Base-by-base conservation (phyloP, 768 basidiomycete species). In the Xerocomellus intermedius region DNA sequence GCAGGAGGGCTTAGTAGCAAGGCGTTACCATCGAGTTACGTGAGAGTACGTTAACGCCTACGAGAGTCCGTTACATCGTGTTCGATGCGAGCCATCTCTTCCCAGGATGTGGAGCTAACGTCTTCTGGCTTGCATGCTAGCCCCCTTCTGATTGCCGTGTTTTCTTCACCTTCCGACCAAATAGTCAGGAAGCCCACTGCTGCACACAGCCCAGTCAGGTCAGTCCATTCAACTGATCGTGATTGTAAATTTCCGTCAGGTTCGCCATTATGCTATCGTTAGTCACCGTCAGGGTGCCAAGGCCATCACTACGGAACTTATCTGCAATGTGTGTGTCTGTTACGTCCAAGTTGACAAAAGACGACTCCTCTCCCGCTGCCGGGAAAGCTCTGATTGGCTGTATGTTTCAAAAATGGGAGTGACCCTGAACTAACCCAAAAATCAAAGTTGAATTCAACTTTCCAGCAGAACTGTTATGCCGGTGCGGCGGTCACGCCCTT, bases 181-280 rank as follows among this genome's bases (percentile, higher is more conserved):
- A 32, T 47, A 48, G 24, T 26, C 37, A 48, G 35, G 26, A 50
- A 19, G 37, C 35, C 35, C 16, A 26, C 33, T 14, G 30, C 30
- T 30, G 43, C 41, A 35, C 21, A 37, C 48, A 35, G n/a, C 19
- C 32, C 13, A 17, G 35, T 24, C 26, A 52, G 42, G 51, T 56
- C 35, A 32, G 36, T 42, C 36, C 49, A 71, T 72, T 54, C 52
- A 67, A 33, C 61, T 37, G 21, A 70, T 45, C 69, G 65, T 48
- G 58, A 50, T 45, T 87, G 85, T 42, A 28, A 38, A 41, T 33
- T 49, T 13, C 42, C 9, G 38, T 26, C 37, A 39, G 21, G 35
- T 0, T 49, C 16, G 33, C 41, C 37, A 8, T 58, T 22, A 38
- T n/a, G 32, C 28, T 41, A 35, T 53, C 7, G 24, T 24, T 24